phyloP scores from a whole-genome alignment of 2,329 filamentous ascomycete genomes.

The Anthostomella pinea region DNA sequence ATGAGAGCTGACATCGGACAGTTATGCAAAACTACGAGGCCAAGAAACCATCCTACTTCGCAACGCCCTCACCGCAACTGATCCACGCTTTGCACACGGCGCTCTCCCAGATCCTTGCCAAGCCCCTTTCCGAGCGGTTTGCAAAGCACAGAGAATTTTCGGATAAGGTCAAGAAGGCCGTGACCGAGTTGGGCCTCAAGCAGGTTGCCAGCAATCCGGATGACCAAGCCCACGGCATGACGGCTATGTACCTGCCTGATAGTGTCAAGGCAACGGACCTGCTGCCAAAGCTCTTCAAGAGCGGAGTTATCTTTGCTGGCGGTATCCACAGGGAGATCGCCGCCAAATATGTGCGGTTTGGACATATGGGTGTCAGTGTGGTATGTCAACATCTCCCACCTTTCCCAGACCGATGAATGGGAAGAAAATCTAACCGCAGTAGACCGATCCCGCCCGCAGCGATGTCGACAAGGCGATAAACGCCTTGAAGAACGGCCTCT shows the following conservation, averaged over 20 bases:
- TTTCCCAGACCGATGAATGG: background rate
- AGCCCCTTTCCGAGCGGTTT: conserved; percentile 79
- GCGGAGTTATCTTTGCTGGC: conserved; percentile 89
- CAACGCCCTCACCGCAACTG: conserved; percentile 91
- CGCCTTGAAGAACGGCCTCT: conserved; percentile 70
- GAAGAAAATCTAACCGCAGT: conserved; percentile 19
- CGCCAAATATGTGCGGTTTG: conserved; percentile 89
- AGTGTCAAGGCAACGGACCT: conserved; percentile 76
- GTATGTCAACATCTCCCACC: conserved; percentile 42
- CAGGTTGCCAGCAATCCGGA: conserved; percentile 82
- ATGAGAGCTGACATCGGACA: conserved; percentile 32
- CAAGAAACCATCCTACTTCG: conserved; percentile 96
- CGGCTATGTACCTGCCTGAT: conserved; percentile 91
- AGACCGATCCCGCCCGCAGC: conserved; percentile 71
- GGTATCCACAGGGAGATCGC: conserved; percentile 96
- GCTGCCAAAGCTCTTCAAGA: conserved; percentile 78
- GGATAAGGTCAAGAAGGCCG: conserved; percentile 80
- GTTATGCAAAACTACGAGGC: conserved; percentile 99
- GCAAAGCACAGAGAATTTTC: conserved; percentile 75
- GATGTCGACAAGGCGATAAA: conserved; percentile 84
- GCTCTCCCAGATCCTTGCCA: conserved; percentile 79
- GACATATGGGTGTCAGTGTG: conserved; percentile 95
- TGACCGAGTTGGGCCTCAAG: conserved; percentile 78
- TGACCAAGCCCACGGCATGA: conserved; percentile 97
- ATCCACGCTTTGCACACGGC: conserved; percentile 90